Evolutionary conservation across 2,329 filamentous ascomycete species (phyloP).

Genomic region (Cucurbitaria berberidis): DNA sequence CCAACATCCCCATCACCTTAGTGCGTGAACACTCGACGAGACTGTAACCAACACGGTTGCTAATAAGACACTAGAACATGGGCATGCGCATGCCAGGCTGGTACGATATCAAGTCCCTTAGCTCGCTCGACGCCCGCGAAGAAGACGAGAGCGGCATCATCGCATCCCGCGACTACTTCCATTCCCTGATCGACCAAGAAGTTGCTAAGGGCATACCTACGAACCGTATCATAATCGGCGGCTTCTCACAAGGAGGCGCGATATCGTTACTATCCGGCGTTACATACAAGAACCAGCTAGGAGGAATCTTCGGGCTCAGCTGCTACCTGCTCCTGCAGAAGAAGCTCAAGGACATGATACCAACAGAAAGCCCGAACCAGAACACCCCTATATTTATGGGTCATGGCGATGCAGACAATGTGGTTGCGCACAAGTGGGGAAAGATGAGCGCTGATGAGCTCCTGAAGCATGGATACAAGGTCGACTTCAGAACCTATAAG

Average conservation of each 20-base stretch:
- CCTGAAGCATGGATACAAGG: slow-evolving; percentile 72
- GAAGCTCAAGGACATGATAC: slow-evolving; percentile 61
- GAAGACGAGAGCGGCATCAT: slow-evolving; percentile 78
- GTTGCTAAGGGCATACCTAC: slow-evolving; percentile 80
- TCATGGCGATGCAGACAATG: slow-evolving; percentile 78
- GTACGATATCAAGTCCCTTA: slow-evolving; percentile 72
- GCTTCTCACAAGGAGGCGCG: slow-evolving; percentile 86
- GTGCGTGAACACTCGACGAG: slow-evolving; percentile 55
- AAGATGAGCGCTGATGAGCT: slow-evolving; percentile 70
- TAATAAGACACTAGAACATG: slow-evolving; percentile 62
- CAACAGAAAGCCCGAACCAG: slow-evolving; percentile 64
- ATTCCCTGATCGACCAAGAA: slow-evolving; percentile 79
- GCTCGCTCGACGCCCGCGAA: slow-evolving; percentile 51
- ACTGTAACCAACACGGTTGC: neutral
- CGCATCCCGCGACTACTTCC: slow-evolving; percentile 75
- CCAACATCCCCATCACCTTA: slow-evolving; percentile 82
- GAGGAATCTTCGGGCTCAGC: slow-evolving; percentile 85
- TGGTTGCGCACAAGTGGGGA: slow-evolving; percentile 75
- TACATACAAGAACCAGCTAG: slow-evolving; percentile 75
- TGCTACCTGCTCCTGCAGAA: slow-evolving; percentile 77
- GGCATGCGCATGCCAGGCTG: slow-evolving; percentile 85
- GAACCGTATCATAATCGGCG: slow-evolving; percentile 83
- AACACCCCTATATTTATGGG: slow-evolving; percentile 86
- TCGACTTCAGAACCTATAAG: slow-evolving; percentile 78
- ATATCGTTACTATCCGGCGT: slow-evolving; percentile 83